Base-by-base conservation (phyloP, 2,329 filamentous ascomycete genomes). In the Alternaria ethzedia region DNA sequence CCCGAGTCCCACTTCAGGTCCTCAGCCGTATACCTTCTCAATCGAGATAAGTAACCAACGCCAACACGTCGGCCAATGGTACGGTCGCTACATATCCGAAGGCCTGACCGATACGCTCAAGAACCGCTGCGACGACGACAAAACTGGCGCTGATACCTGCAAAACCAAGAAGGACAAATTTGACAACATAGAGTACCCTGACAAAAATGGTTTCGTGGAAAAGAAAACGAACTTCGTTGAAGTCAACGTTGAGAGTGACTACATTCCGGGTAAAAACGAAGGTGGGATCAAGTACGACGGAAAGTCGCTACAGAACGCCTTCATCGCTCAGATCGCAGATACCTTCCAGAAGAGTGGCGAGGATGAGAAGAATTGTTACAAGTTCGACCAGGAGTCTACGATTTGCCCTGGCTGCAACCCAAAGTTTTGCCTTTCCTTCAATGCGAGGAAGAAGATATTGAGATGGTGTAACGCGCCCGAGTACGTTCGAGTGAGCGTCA, bases 401-500 rank as follows among this genome's bases (percentile, higher is more conserved):
- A 43, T 50, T 2, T 54, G 52, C 30, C 10, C 23, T 5, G 30
- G 54, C 12, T 57, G 52, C 49, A 17, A 41, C 36, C 36, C 36
- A 5, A 17, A 36, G 8, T 17, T 49, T 11, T 56, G 54, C 10
- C 28, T 13, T 28, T 12, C 28, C 32, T 12, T 21, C 25, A 21
- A 41, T 28, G 36, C 13, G 15, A 46, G 32, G 20, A 21, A 36
- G 23, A 36, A 47, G 15, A 21, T 58, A 20, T 2, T 47, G 13
- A 44, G 41, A 13, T 63, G 54, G 55, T 59, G 60, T n/a, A 54
- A 63, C 44, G 60, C 60, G 28, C 60, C 55, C 11, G 55, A 54
- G 28, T 54, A 59, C 13, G 60, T 63, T 8, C 45, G 26, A 17
- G 60, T 54, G 2, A 57, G 54, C 9, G 13, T 63, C 20, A 51